A percentile compares a stretch with the other conserved stretches of the same genome.
Evolutionary conservation across 768 basidiomycete genomes (phyloP).

Genomic region (Tulasnella sp.): DNA sequence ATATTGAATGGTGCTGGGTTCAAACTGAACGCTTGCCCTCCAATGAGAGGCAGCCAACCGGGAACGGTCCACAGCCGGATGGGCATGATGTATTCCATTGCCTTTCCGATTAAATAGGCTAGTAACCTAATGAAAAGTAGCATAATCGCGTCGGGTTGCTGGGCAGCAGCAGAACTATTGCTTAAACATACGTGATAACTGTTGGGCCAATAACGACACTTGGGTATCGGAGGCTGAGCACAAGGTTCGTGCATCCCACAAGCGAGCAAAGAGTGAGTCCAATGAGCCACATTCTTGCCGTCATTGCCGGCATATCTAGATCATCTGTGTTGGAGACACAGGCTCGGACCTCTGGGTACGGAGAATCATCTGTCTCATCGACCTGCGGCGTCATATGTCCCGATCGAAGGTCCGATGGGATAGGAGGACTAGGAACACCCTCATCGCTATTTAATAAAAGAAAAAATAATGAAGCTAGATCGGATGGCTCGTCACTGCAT

Average conservation of each 20-base stretch:
- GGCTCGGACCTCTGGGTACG: constrained; percentile 93
- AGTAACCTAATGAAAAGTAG: constrained; percentile 52
- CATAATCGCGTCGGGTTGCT: constrained; percentile 28
- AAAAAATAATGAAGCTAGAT: not conserved
- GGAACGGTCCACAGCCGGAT: constrained; percentile 58
- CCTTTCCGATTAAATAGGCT: constrained; percentile 89
- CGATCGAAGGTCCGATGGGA: not conserved
- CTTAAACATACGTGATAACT: constrained; percentile 52
- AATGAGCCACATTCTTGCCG: constrained; percentile 85
- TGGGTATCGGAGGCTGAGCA: constrained; percentile 92
- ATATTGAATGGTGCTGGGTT: constrained; percentile 97
- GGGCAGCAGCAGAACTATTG: constrained; percentile 47
- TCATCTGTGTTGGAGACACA: constrained; percentile 99
- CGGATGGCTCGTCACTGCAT: not conserved
- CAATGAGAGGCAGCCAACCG: constrained; percentile 41
- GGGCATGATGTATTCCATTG: constrained; percentile 74
- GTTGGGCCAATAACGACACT: constrained; percentile 79
- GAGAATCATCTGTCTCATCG: constrained; percentile 78
- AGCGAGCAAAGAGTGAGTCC: constrained; percentile 56
- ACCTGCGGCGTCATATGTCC: constrained; percentile 13
- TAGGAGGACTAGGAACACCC: not conserved
- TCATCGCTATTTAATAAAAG: not conserved
- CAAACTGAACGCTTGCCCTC: constrained; percentile 63
- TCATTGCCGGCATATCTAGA: constrained; percentile 93
- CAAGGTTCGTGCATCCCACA: constrained; percentile 71